phyloP scores from a whole-genome alignment of 2,329 filamentous ascomycete species.

The Talaromyces pinophilus region DNA sequence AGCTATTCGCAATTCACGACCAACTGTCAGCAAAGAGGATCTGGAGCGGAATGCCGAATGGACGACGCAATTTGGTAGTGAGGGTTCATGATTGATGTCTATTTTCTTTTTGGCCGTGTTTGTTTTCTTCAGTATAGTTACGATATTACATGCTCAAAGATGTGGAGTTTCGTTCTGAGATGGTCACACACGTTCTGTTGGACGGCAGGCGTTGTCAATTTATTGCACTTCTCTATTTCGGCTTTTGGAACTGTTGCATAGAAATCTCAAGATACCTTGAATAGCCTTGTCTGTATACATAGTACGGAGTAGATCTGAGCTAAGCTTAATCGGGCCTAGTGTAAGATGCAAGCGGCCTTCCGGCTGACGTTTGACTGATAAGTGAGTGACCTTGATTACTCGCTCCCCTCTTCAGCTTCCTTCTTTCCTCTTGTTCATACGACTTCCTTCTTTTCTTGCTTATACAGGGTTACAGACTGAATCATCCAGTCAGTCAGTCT shows the following conservation, averaged over 20 bases:
- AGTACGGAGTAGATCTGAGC: not conserved
- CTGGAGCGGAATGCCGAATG: constrained; percentile 82
- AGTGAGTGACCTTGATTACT: constrained; percentile 3
- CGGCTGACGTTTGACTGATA: not conserved
- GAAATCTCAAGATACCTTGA: not conserved
- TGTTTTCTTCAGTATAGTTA: not conserved
- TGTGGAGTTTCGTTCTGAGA: constrained; percentile 1
- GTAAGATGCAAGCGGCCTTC: constrained; percentile 8
- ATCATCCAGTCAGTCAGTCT: not conserved
- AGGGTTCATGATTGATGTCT: constrained; percentile 60
- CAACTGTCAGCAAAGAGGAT: constrained; percentile 87
- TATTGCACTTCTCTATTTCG: not conserved
- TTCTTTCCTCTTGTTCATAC: not conserved
- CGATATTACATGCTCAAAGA: not conserved
- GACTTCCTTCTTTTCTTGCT: not conserved
- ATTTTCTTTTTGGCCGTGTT: not conserved
- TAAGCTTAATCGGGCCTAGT: not conserved
- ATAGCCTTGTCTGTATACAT: too few species aligned
- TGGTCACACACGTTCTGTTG: constrained; percentile 3
- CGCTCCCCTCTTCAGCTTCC: not conserved
- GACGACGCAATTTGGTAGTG: constrained; percentile 95
- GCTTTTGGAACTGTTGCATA: not conserved
- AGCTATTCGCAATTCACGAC: constrained; percentile 82
- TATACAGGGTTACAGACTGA: not conserved
- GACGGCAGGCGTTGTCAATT: constrained; percentile 7